phyloP scores from a whole-genome alignment of 768 basidiomycete genomes.

The Suillus decipiens region DNA sequence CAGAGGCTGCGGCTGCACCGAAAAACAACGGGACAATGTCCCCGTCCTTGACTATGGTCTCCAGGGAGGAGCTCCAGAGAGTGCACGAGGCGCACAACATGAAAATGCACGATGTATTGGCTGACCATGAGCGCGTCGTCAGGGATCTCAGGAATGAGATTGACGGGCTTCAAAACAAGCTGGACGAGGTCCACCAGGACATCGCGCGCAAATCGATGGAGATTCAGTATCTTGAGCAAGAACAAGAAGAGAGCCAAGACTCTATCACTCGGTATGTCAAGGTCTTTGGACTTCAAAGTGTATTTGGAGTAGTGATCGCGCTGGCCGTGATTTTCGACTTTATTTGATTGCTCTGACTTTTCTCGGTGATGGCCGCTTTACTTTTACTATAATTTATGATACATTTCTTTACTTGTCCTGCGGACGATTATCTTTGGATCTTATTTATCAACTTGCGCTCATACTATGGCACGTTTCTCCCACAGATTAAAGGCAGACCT shows the following conservation, averaged over 20 bases:
- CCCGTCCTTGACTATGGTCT: slow-evolving; percentile 45
- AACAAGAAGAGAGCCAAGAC: slow-evolving; percentile 75
- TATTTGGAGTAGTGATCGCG: slow-evolving; percentile 50
- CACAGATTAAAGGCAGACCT: slow-evolving; percentile 72
- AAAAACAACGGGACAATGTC: slow-evolving; percentile 55
- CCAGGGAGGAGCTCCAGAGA: slow-evolving; percentile 75
- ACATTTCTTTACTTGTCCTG: slow-evolving; percentile 18
- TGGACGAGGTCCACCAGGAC: slow-evolving; percentile 59
- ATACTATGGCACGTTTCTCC: slow-evolving; percentile 24
- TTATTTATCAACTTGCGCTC: slow-evolving; percentile 41
- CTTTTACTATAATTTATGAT: slow-evolving; percentile 20
- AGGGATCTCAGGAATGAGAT: slow-evolving; percentile 58
- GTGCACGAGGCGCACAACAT: slow-evolving; percentile 85
- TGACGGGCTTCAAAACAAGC: slow-evolving; percentile 48
- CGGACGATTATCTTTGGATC: slow-evolving; percentile 21
- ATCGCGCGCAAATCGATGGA: slow-evolving; percentile 77
- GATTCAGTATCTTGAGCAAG: slow-evolving; percentile 76
- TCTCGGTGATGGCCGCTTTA: slow-evolving; percentile 14
- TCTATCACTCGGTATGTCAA: slow-evolving; percentile 77
- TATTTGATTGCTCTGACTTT: slow-evolving; percentile 33
- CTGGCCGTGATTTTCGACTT: slow-evolving; percentile 58
- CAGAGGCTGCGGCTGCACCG: slow-evolving; percentile 45
- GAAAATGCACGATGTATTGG: slow-evolving; percentile 74
- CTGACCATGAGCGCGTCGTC: slow-evolving; percentile 61
- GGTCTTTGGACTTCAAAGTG: slow-evolving; percentile 59